These are phyloP conservation scores for Linum lewisii DNA, from an alignment of 345 rosid species.

Conservation along the genomic window DNA sequence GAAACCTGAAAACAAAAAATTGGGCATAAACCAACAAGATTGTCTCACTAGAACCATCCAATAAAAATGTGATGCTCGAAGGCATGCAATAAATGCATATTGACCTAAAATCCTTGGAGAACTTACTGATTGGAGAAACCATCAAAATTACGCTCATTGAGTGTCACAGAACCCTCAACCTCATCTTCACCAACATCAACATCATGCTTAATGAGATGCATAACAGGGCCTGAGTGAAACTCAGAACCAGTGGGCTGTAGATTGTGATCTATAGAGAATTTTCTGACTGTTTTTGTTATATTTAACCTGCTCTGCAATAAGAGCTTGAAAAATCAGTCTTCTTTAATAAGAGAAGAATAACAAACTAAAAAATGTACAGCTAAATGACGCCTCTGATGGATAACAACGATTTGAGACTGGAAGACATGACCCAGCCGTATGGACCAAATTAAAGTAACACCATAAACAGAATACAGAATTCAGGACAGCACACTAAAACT, in stretches of 20 bases:
- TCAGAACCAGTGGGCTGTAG: slow-evolving; percentile 78
- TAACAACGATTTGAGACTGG: no score
- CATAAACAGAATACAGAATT: not conserved
- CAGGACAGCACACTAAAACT: not conserved
- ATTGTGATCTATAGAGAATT: slow-evolving; percentile 76
- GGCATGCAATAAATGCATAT: not conserved
- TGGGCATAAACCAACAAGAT: slow-evolving; percentile 12
- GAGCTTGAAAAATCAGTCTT: slow-evolving; percentile 20
- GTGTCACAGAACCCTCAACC: slow-evolving; percentile 52
- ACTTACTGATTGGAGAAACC: slow-evolving; percentile 65
- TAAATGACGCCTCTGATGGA: no score
- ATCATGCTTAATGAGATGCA: slow-evolving; percentile 64
- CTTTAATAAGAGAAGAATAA: not conserved
- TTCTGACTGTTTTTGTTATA: slow-evolving; percentile 86
- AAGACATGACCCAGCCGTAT: no score
- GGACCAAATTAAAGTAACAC: not conserved
- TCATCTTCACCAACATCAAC: slow-evolving; percentile 60
- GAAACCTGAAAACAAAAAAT: slow-evolving; percentile 50
- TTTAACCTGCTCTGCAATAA: slow-evolving; percentile 92
- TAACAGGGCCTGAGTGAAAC: slow-evolving; percentile 59
- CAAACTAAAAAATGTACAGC: not conserved
- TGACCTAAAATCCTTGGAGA: slow-evolving; percentile 11
- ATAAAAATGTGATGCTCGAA: not conserved
- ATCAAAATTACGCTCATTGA: slow-evolving; percentile 61
- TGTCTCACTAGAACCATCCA: not conserved